phyloP scores from a whole-genome alignment of 768 basidiomycete species.

The Mycena capillaripes region DNA sequence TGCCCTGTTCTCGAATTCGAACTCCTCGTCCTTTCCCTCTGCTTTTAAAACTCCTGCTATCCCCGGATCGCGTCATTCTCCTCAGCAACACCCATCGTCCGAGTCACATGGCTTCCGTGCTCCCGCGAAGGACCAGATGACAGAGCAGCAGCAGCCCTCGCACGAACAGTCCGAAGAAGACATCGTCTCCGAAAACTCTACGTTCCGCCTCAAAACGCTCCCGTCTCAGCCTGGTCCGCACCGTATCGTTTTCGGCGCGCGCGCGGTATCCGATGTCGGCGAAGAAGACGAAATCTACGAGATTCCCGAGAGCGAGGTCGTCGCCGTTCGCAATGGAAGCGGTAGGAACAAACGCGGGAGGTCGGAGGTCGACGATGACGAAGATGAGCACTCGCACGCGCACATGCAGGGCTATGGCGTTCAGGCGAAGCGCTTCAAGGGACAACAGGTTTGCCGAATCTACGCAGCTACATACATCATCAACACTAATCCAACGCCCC shows the following conservation, averaged over 20 bases:
- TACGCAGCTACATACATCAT: neutral
- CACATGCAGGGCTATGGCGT: constrained; percentile 10
- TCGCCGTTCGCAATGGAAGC: neutral
- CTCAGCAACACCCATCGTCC: neutral
- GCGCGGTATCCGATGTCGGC: neutral
- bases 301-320: neutral
- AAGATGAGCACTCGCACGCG: neutral
- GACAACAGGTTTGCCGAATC: neutral
- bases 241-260: constrained; percentile 19
- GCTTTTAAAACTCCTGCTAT: constrained; percentile 30
- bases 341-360: constrained; percentile 20
- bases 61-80: constrained; percentile 11
- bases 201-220: constrained; percentile 12
- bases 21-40: neutral
- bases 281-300: constrained; percentile 26
- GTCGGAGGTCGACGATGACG: constrained; percentile 28
- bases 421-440: constrained; percentile 26
- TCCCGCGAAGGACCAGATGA: neutral
- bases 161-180: neutral
- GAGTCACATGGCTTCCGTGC: neutral
- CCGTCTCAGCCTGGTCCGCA: constrained; percentile 27
- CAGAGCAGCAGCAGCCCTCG: neutral
- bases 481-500: neutral
- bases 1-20: constrained; percentile 18
- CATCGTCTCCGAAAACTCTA: neutral